Base-by-base conservation (phyloP, 176 grass and related monocot genomes). In the Microstegium vimineum region DNA sequence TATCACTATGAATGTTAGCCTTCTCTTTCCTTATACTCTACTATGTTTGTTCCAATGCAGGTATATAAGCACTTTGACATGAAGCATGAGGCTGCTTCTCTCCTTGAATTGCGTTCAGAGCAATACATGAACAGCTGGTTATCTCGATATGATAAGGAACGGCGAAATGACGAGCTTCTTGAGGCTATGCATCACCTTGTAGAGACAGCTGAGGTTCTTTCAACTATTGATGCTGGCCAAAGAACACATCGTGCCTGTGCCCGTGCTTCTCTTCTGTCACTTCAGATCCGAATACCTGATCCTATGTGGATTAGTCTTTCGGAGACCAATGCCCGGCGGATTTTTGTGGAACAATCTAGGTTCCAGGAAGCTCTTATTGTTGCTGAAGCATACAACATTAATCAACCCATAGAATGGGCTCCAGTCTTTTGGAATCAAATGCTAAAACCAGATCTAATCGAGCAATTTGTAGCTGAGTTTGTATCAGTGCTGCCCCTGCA, bases 311-410 rank as follows among this genome's bases (percentile, higher is more conserved):
- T 98, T 71, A 81, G 89, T 69, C 92, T 98, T 68, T 84, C 88
- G 35, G 95, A 98, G 74, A 93, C 90, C 35, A 91, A 92, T 26
- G 92, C 95, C 10, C 92, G 92, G 0, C 66, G 86, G 13, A 85
- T 91, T 61, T 90, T 98, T 27, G 88, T 91, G 13, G 92, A 98
- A 32, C 95, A 98, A 88, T 94, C 90, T 64, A 88, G 95, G 69
- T 98, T 98, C 72, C 92, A 98, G 66, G 95, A 98, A 73, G 95
- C 95, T 67, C 88, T 98, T 18, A 90, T 98, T 84, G 92, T 94
- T 81, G 95, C 95, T 13, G 92, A 98, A 81, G 92, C 88, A 32
- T 98, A 98, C 81, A 86, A 28, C 62, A 78, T 98, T 87, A 97
- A 97, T 69, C 95, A 98, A 20, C 95, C 92, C 20, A 86, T 74